Evolutionary conservation across 106 monocot genomes (phyloP), one percentile per base, ranked within the genome.

Genomic region (Dioscorea zingiberensis): DNA sequence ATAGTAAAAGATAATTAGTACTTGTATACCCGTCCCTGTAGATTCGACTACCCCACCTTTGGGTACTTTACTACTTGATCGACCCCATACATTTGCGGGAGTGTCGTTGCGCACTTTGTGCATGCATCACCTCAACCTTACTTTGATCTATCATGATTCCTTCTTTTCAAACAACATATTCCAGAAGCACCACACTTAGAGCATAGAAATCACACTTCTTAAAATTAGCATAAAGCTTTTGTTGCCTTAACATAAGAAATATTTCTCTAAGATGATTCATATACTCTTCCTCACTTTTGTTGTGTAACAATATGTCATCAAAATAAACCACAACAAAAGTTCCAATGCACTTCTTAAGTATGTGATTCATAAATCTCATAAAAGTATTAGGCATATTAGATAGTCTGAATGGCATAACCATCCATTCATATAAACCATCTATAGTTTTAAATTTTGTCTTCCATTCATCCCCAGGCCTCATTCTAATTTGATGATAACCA

Each of bases 401-500:
- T 2, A 67, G 29, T 2, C 54, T 30, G 49, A 67, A 67, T 3
- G 67, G 67, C 67, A 67, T 67, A 4, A 55, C 29, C 27, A 67
- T 2, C 55, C 55, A 67, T 25, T 67, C 67, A n/a, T 55, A 67
- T 0, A 58, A 23, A 23, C 38, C 56, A 25, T 57, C 57, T 5
- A 25, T 24, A 23, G 58, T 46, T 18, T 69, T 69, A 23, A 69
- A 69, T 1, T 38, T 22, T 14, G 44, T 69, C 25, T 69, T 69
- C 57, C 44, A 69, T 55, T 67, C 67, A 27, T 55, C 54, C 13
- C 67, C 28, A 7, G 54, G 51, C 38, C 21, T 54, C 0, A 67
- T 55, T 21, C 30, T 26, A 19, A 67, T 67, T 38, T 67, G 67
- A 15, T 67, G 67, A 29, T 54, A 66, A 14, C 65, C 65, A 17